phyloP scores from a whole-genome alignment of 164 flowering plant genomes.

The Tetracentron sinense region DNA sequence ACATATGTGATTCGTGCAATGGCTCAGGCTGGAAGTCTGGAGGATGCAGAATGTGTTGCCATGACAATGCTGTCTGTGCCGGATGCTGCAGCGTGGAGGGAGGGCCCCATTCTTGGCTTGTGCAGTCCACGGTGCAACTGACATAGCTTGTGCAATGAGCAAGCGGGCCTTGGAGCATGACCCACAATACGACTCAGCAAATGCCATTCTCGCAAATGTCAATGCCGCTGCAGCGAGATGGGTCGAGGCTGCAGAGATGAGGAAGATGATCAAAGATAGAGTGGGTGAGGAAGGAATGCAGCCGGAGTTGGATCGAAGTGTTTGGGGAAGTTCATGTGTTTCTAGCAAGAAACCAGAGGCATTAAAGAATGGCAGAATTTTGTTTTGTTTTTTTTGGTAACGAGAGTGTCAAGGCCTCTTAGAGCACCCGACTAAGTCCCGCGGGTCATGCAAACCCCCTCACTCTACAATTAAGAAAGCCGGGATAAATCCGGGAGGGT shows the following conservation, averaged over 20 bases:
- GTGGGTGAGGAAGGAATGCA: constrained; percentile 49
- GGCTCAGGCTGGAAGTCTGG: constrained; percentile 49
- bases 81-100: constrained; percentile 70
- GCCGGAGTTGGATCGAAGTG: constrained; percentile 70
- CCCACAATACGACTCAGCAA: constrained; percentile 58
- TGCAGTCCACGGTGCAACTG: constrained; percentile 34
- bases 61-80: constrained; percentile 61
- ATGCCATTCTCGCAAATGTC: constrained; percentile 52
- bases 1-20: constrained; percentile 63
- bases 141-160: constrained; percentile 36
- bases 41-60: constrained; percentile 50
- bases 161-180: constrained; percentile 36
- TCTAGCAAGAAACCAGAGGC: constrained; percentile 49
- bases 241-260: constrained; percentile 48
- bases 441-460: no score
- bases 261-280: constrained; percentile 55
- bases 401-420: no score
- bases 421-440: no score
- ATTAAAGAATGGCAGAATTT: constrained; percentile 35
- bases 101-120: constrained; percentile 42
- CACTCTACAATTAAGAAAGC: no score
- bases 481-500: no score
- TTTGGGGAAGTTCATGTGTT: constrained; percentile 55
- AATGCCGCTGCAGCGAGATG: constrained; percentile 42
- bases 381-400: no score